Base-by-base conservation (phyloP, 2,329 filamentous ascomycete genomes). In the Fusarium udum region DNA sequence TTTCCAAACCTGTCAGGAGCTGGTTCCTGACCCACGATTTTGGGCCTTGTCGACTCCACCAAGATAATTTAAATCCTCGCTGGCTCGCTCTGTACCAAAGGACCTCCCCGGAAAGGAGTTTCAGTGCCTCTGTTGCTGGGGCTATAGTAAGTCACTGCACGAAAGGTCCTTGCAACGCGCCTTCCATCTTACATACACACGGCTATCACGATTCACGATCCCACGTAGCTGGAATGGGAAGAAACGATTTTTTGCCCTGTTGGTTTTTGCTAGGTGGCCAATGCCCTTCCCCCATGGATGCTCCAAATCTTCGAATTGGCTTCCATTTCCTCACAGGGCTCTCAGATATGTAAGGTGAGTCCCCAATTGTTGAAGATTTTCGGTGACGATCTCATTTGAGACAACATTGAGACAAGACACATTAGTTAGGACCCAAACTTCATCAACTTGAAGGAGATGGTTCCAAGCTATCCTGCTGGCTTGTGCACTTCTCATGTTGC, bases 11-110 rank as follows among this genome's bases (percentile, higher is more conserved):
- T 72, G 53, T 40, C 60, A 32, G 58, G 64, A 74, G 68, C 68
- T 72, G 72, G 72, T 74, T 73, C 69, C 61, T 66, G 53, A 48
- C 65, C 62, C 71, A 66, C 58, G 55, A 66, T 36, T 66, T 57
- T 62, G 39, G 37, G 24, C 68, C 71, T 63, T 61, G 67, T 66
- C 28, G 46, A 43, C 57, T 69, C 71, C 71, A 74, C 72, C 56
- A 59, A 53, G 55, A 52, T 59, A 67, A 72, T 72, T 61, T 65
- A 52, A 74, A 69, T 58, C 39, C 37, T 67, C 46, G 43, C 45
- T 58, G 58, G 31, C 56, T 66, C 49, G 57, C 40, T 67, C 58
- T 43, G 36, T 46, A n/a, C 42, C 31, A 53, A 62, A 58, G 34
- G 49, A 45, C 24, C 31, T 62, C 55, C 37, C 49, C 40, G 39